phyloP scores from a whole-genome alignment of 2,329 filamentous ascomycete genomes.

The Acrodontium crateriforme region DNA sequence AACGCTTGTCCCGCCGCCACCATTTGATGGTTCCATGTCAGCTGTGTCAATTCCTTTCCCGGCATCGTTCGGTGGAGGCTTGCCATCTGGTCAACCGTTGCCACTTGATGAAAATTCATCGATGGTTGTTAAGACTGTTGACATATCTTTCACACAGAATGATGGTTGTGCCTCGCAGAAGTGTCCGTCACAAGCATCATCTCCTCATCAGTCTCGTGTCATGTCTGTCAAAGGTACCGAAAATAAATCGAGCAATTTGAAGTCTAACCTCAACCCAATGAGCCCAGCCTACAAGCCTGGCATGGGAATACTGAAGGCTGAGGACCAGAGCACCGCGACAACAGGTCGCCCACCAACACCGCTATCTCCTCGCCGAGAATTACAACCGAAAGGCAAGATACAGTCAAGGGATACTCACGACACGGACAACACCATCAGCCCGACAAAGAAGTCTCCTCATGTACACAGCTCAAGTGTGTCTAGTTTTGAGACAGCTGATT shows the following conservation, averaged over 20 bases:
- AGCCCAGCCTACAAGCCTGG: slow-evolving; percentile 25
- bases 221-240: too few species aligned
- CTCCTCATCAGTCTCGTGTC: too few species aligned
- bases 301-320: slow-evolving; percentile 2
- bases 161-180: too few species aligned
- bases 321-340: slow-evolving; percentile 1
- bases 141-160: too few species aligned
- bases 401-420: slow-evolving; percentile 2
- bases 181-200: too few species aligned
- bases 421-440: slow-evolving; percentile 11
- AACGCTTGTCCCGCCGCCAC: slow-evolving; percentile 12
- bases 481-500: slow-evolving; percentile 25
- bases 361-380: slow-evolving; percentile 9
- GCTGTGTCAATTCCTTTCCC: slow-evolving; percentile 7
- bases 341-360: slow-evolving; percentile 6
- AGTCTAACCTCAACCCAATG: too few species aligned
- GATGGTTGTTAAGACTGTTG: too few species aligned
- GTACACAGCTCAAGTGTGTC: slow-evolving; percentile 21
- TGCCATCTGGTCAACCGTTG: too few species aligned
- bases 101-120: too few species aligned
- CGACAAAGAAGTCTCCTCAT: slow-evolving; percentile 11
- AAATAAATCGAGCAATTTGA: too few species aligned
- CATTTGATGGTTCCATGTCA: slow-evolving; percentile 19
- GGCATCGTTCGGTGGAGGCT: too few species aligned
- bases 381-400: too few species aligned